phyloP scores from a whole-genome alignment of 345 rosid genomes.

The Eutrema heterophyllum region DNA sequence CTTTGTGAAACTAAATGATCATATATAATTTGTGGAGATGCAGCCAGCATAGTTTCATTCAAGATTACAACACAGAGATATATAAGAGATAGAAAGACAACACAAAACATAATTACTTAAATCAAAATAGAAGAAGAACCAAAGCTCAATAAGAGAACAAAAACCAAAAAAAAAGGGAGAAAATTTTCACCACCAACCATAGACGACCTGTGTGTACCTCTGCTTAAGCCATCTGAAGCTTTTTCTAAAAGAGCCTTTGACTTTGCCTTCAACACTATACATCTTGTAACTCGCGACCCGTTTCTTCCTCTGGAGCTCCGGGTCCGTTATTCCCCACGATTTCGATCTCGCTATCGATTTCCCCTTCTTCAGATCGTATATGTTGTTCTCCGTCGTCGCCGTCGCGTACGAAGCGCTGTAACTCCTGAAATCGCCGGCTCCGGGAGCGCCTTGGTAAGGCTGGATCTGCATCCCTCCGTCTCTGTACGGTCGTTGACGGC shows the following conservation, averaged over 20 bases:
- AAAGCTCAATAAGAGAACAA: neutral
- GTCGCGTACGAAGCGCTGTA: constrained; percentile 60
- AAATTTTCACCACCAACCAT: constrained; percentile 74
- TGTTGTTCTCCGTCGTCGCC: constrained; percentile 23
- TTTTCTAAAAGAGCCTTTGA: constrained; percentile 81
- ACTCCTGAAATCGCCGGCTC: constrained; percentile 49
- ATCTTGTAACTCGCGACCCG: constrained; percentile 90
- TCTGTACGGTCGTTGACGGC: constrained; percentile 52
- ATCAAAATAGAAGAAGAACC: neutral
- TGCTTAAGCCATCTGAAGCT: constrained; percentile 90
- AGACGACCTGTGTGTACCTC: constrained; percentile 59
- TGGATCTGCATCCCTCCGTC: constrained; percentile 52
- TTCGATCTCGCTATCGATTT: constrained; percentile 49
- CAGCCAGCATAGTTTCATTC: constrained; percentile 19
- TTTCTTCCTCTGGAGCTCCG: constrained; percentile 91
- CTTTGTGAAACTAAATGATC: constrained; percentile 14
- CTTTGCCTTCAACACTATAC: constrained; percentile 80
- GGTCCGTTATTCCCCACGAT: constrained; percentile 59
- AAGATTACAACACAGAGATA: constrained; percentile 14
- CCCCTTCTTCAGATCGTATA: constrained; percentile 46
- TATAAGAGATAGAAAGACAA: neutral
- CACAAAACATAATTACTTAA: constrained; percentile 19
- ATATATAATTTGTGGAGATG: neutral
- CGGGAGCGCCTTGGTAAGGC: constrained; percentile 45
- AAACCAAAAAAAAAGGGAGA: neutral